These are phyloP conservation scores for Mollisia scopiformis DNA, from an alignment of 2,329 filamentous ascomycete genomes.

Conservation along the genomic window DNA sequence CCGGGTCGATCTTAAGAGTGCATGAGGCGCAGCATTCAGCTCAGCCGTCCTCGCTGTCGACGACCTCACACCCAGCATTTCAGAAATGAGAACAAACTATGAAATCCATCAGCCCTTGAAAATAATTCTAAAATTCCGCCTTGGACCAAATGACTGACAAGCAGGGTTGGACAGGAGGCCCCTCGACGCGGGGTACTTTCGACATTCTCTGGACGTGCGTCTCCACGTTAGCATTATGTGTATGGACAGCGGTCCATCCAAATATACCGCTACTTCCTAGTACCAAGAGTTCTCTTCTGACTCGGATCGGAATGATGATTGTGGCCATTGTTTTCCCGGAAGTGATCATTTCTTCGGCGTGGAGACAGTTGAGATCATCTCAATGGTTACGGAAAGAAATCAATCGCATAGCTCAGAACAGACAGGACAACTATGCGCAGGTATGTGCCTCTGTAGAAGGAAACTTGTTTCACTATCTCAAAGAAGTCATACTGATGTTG, in stretches of 20 bases:
- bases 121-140: too few species aligned
- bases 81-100: too few species aligned
- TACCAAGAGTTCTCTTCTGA: neutral
- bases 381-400: neutral
- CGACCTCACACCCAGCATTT: too few species aligned
- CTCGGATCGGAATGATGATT: neutral
- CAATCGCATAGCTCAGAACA: neutral
- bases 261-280: neutral
- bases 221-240: neutral
- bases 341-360: neutral
- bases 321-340: neutral
- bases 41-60: too few species aligned
- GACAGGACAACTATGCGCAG: neutral
- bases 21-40: neutral
- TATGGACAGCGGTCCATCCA: neutral
- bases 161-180: neutral
- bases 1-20: too few species aligned
- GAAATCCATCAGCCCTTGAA: too few species aligned
- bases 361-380: neutral
- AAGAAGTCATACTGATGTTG: too few species aligned
- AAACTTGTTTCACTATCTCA: too few species aligned
- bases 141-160: neutral
- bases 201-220: neutral
- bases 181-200: neutral
- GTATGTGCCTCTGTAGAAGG: neutral